phyloP scores from a whole-genome alignment of 352 stramenopile genomes.

The Pythium sukuiense region DNA sequence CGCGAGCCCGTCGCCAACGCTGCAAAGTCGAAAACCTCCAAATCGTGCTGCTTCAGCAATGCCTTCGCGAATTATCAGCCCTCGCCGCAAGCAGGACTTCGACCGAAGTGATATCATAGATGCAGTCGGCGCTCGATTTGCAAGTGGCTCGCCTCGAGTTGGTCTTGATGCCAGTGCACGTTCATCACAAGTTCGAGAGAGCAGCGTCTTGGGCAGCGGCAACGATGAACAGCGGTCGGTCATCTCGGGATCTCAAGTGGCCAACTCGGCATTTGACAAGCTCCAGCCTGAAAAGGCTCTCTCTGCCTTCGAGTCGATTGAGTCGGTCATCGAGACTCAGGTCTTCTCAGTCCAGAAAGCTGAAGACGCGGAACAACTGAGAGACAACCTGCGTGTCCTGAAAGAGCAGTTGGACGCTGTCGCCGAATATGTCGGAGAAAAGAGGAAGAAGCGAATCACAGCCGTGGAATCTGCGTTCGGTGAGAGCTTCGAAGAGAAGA shows the following conservation, averaged over 20 bases:
- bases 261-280: constrained; percentile 46
- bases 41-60: constrained; percentile 5
- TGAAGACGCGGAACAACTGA: constrained; percentile 37
- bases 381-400: constrained; percentile 51
- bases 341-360: constrained; percentile 39
- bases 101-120: constrained; percentile 19
- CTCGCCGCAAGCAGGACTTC: constrained; percentile 22
- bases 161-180: constrained; percentile 6
- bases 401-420: constrained; percentile 73
- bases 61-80: constrained; percentile 29
- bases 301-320: constrained; percentile 57
- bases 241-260: constrained; percentile 35
- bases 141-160: constrained; percentile 15
- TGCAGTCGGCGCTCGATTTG: constrained; percentile 21
- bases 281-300: constrained; percentile 61
- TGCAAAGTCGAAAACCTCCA: not conserved
- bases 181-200: constrained; percentile 14
- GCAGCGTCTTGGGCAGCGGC: constrained; percentile 11
- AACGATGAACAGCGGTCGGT: constrained; percentile 56
- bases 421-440: constrained; percentile 65
- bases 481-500: constrained; percentile 84
- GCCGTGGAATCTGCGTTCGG: constrained; percentile 79
- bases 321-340: constrained; percentile 54
- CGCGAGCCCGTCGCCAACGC: not conserved
- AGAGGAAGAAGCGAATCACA: constrained; percentile 58